A percentile compares a stretch with the other conserved stretches of the same genome.
phyloP scores from a whole-genome alignment of 805 yeast species.

The Schwanniomyces yamadae region DNA sequence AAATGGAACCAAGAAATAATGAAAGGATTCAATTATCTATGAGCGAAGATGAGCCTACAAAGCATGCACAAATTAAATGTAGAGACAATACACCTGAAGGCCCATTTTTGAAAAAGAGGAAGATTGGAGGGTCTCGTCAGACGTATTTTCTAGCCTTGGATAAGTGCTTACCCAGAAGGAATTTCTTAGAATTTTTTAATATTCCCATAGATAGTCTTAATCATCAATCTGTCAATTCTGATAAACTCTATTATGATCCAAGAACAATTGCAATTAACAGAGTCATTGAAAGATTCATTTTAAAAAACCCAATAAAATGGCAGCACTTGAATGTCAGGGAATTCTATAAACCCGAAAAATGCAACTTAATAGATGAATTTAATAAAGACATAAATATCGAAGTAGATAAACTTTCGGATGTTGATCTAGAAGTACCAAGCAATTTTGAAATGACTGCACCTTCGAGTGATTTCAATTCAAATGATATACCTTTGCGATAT shows the following conservation, averaged over 20 bases:
- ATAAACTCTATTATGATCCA: conserved; percentile 26
- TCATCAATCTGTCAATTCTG: conserved; percentile 14
- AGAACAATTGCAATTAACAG: conserved; percentile 34
- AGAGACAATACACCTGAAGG: too few species aligned
- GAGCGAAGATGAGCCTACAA: too few species aligned
- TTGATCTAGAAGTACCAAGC: conserved; percentile 14
- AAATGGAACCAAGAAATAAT: too few species aligned
- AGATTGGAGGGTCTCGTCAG: not conserved
- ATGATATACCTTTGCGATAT: conserved; percentile 21
- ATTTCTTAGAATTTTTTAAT: conserved; percentile 53
- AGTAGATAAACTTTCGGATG: conserved; percentile 10
- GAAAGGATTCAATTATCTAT: too few species aligned
- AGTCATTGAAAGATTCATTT: conserved; percentile 29
- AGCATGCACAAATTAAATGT: too few species aligned
- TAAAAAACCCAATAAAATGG: conserved; percentile 11
- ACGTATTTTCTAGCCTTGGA: conserved; percentile 77
- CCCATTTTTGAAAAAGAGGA: too few species aligned
- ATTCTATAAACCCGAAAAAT: conserved; percentile 13
- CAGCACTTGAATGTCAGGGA: conserved; percentile 9
- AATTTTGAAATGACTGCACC: conserved; percentile 31
- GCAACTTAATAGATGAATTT: conserved; percentile 18
- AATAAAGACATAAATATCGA: conserved; percentile 18
- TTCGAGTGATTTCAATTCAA: conserved; percentile 11
- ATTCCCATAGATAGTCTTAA: conserved; percentile 22
- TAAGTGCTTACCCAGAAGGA: conserved; percentile 70